Conservation (phyloP, 1,139 yeast genomes). For the Torulaspora pretoriensis region DNA sequence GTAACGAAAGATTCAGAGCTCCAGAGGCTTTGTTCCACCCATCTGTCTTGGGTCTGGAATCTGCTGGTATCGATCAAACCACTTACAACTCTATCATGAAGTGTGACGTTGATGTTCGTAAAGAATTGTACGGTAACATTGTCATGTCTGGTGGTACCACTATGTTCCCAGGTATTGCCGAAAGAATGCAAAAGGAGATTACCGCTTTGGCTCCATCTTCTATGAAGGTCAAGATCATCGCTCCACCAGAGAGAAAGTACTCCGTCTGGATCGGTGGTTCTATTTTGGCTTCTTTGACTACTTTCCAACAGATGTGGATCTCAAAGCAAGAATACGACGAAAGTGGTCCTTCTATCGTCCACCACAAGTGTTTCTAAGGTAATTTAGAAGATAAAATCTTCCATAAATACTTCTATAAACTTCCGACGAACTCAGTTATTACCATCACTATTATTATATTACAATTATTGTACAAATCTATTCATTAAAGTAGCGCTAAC, state of each 20-base stretch:
- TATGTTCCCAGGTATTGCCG: constrained; percentile 99
- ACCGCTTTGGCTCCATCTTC: constrained; percentile 99
- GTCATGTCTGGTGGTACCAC: constrained; percentile 99
- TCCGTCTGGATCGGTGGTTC: constrained; percentile 99
- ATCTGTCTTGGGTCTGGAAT: constrained; percentile 93
- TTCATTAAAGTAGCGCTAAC: background rate
- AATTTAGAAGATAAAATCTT: constrained; percentile 4
- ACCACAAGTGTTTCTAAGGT: constrained; percentile 97
- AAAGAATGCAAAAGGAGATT: constrained; percentile 99
- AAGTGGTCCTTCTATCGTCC: constrained; percentile 99
- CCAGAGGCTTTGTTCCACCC: constrained; percentile 99
- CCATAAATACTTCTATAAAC: constrained; percentile 5
- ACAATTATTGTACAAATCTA: background rate
- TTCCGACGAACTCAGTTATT: constrained; percentile 1
- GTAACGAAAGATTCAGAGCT: constrained; percentile 99
- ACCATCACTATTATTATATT: constrained; percentile 1
- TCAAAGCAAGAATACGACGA: constrained; percentile 99
- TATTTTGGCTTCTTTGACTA: constrained; percentile 94
- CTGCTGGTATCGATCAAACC: constrained; percentile 99
- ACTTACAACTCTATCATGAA: constrained; percentile 98
- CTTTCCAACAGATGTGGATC: constrained; percentile 99
- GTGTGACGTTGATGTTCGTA: constrained; percentile 99
- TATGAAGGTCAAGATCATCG: constrained; percentile 98
- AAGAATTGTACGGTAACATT: constrained; percentile 98
- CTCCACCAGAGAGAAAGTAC: constrained; percentile 99